Percentiles rank a stretch among this genome's conserved stretches.
These are phyloP conservation scores for Orbilia brochopaga DNA, from an alignment of 2,329 filamentous ascomycete species.

Conservation along the genomic window DNA sequence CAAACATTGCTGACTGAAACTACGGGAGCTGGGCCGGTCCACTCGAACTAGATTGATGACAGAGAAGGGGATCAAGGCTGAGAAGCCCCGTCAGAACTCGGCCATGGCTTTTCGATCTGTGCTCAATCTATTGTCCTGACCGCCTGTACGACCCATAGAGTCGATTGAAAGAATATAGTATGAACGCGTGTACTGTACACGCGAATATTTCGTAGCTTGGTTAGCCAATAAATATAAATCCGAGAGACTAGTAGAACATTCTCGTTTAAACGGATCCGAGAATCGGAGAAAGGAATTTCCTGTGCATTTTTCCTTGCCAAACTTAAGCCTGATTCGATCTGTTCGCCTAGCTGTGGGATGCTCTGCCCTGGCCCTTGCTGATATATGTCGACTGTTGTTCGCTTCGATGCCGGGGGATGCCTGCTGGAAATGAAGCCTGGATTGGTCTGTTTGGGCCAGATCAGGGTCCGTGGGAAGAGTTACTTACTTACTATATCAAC, in stretches of 20 bases:
- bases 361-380: no score
- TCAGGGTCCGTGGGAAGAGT: constrained; percentile 22
- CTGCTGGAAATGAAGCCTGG: constrained; percentile 17
- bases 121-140: no score
- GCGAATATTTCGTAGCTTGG: no score
- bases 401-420: not conserved
- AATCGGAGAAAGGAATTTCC: constrained; percentile 48
- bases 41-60: not conserved
- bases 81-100: not conserved
- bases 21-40: not conserved
- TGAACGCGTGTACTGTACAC: no score
- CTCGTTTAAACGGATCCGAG: not conserved
- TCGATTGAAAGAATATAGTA: no score
- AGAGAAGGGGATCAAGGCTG: not conserved
- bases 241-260: no score
- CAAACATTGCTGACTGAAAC: not conserved
- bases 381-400: not conserved
- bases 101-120: not conserved
- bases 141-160: no score
- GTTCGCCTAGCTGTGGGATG: not conserved
- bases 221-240: no score
- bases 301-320: not conserved
- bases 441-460: constrained; percentile 26
- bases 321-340: constrained; percentile 1
- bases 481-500: not conserved